Evolutionary conservation across 2,329 filamentous ascomycete genomes (phyloP).

Genomic region (Alternaria triticina): DNA sequence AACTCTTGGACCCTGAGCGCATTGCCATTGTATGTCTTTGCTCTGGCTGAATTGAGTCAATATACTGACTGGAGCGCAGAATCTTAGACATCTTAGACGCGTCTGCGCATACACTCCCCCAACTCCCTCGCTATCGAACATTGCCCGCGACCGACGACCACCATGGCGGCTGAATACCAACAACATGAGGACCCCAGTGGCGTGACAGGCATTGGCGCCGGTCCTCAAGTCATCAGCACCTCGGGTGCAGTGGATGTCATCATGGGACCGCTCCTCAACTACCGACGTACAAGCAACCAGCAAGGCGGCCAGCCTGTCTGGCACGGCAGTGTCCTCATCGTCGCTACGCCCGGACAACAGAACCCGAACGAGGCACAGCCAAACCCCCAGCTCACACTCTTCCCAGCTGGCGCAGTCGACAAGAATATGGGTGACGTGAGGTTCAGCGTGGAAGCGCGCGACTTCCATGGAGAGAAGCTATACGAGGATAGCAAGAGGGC

Average conservation of each 20-base stretch:
- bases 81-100: slow-evolving; percentile 7
- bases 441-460: slow-evolving; percentile 36
- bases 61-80: slow-evolving; percentile 16
- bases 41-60: slow-evolving; percentile 8
- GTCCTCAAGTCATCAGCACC: slow-evolving; percentile 53
- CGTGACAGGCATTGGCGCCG: slow-evolving; percentile 48
- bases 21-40: slow-evolving; percentile 19
- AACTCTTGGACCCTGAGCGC: slow-evolving; percentile 15
- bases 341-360: slow-evolving; percentile 73
- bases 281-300: slow-evolving; percentile 71
- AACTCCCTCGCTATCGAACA: not conserved
- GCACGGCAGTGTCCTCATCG: slow-evolving; percentile 85
- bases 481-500: slow-evolving; percentile 65
- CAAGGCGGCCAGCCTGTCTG: slow-evolving; percentile 61
- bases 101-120: not conserved
- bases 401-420: slow-evolving; percentile 53
- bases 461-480: slow-evolving; percentile 60
- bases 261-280: slow-evolving; percentile 78
- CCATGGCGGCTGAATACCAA: slow-evolving; percentile 4
- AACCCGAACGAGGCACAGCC: not conserved
- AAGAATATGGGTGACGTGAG: slow-evolving; percentile 27
- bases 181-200: slow-evolving; percentile 32
- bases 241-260: slow-evolving; percentile 61
- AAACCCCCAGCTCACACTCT: slow-evolving; percentile 66
- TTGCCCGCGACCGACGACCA: not conserved